Evolutionary conservation across 2,329 filamentous ascomycete species (phyloP).

Genomic region (Aurifilum marmelostoma): DNA sequence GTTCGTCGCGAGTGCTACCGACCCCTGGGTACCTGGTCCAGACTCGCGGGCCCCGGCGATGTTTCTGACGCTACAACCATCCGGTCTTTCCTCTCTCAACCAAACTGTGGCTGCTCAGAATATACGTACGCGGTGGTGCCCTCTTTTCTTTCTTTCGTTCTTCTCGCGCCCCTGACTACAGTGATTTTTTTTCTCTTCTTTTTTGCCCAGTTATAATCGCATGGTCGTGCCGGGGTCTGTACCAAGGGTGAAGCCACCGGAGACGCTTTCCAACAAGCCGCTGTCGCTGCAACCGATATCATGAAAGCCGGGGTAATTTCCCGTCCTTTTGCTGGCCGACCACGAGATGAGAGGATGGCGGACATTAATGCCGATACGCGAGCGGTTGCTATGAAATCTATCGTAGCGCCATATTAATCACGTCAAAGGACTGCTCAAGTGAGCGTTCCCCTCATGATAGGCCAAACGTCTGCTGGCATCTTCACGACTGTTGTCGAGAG

Average conservation of each 20-base stretch:
- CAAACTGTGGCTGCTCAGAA: slow-evolving; percentile 16
- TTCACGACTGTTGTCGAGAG: not conserved
- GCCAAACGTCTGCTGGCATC: not conserved
- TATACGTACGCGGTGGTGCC: not conserved
- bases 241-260: not conserved
- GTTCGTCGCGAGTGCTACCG: slow-evolving; percentile 14
- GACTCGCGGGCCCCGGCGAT: slow-evolving; percentile 11
- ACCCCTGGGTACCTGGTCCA: not conserved
- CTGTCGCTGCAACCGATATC: not conserved
- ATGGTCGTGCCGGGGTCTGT: not conserved
- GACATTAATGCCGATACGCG: not conserved
- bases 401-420: not conserved
- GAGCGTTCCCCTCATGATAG: not conserved
- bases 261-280: not conserved
- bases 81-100: not conserved
- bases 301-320: not conserved
- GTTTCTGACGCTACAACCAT: slow-evolving; percentile 10
- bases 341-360: not conserved
- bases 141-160: no score
- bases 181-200: no score
- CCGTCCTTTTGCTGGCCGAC: not conserved
- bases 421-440: not conserved
- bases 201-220: not conserved
- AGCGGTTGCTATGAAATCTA: not conserved
- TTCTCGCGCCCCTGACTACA: no score